These are phyloP conservation scores for Fulvia fulva DNA, from an alignment of 2,329 filamentous ascomycete species.

Conservation along the genomic window DNA sequence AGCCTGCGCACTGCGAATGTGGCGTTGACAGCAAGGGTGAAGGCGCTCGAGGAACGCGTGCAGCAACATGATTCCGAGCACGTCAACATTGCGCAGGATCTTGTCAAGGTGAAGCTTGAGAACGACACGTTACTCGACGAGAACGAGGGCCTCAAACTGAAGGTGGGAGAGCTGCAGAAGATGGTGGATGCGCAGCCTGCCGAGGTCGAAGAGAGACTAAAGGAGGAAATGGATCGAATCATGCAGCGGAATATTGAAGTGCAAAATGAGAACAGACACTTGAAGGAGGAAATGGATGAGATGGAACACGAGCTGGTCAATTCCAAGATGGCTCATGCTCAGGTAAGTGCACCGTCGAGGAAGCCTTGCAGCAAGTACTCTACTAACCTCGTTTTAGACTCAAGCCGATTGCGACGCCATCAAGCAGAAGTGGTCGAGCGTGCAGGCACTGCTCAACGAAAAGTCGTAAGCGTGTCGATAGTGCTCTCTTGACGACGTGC, in stretches of 20 bases:
- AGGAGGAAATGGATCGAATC: conserved; percentile 81
- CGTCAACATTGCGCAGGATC: conserved; percentile 81
- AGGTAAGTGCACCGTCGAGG: conserved; percentile 59
- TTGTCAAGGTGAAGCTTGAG: conserved; percentile 88
- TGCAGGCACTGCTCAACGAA: conserved; percentile 42
- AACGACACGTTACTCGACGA: conserved; percentile 86
- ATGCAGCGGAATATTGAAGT: conserved; percentile 92
- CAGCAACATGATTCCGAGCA: conserved; percentile 89
- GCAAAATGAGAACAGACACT: conserved; percentile 81
- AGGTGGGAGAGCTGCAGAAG: conserved; percentile 77
- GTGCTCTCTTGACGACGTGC: neutral
- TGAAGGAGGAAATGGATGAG: conserved; percentile 86
- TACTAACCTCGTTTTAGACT: conserved; percentile 35
- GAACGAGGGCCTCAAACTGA: conserved; percentile 80
- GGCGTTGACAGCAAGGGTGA: conserved; percentile 69
- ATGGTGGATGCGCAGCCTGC: conserved; percentile 87
- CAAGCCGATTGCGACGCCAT: conserved; percentile 47
- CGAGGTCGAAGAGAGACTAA: conserved; percentile 74
- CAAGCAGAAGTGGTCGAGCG: conserved; percentile 47
- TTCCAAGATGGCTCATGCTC: conserved; percentile 91
- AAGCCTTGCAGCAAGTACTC: neutral
- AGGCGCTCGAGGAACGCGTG: conserved; percentile 78
- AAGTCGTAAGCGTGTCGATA: neutral
- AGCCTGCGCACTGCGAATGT: conserved; percentile 63
- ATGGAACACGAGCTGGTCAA: conserved; percentile 89